A percentile compares a stretch with the other conserved stretches of the same genome.
Conservation (phyloP, 129 eudicot genomes). For the Artemisia annua region DNA sequence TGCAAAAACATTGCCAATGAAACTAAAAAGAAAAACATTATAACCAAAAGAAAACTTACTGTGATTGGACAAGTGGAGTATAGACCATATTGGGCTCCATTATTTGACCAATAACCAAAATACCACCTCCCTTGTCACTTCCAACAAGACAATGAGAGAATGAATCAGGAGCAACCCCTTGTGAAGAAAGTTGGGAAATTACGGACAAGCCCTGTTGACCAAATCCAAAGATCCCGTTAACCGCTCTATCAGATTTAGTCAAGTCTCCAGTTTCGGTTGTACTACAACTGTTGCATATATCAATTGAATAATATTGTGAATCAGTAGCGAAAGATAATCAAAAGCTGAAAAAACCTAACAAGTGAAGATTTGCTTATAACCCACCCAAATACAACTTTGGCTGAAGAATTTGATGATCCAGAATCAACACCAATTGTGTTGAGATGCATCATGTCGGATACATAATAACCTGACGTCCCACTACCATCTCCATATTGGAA, state of each 20-base stretch:
- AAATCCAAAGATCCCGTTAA: constrained; percentile 95
- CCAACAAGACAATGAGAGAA: constrained; percentile 96
- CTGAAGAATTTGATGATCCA: constrained; percentile 55
- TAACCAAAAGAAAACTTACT: constrained; percentile 58
- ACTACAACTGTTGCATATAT: constrained; percentile 69
- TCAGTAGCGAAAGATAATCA: constrained; percentile 10
- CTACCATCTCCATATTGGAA: constrained; percentile 98
- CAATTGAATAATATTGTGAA: constrained; percentile 22
- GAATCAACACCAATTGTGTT: constrained; percentile 61
- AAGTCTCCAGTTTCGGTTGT: constrained; percentile 82
- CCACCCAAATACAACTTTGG: constrained; percentile 88
- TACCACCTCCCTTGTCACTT: constrained; percentile 76
- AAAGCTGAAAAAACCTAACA: background rate
- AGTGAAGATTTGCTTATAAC: constrained; percentile 29
- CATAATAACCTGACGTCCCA: constrained; percentile 85
- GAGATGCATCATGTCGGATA: constrained; percentile 70
- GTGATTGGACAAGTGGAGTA: constrained; percentile 86
- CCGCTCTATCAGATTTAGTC: constrained; percentile 84
- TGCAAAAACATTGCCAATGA: background rate
- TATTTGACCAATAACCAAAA: constrained; percentile 86
- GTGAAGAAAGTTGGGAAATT: constrained; percentile 85
- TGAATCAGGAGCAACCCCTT: constrained; percentile 67
- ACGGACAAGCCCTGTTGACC: constrained; percentile 94
- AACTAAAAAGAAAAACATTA: background rate
- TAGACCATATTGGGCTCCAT: constrained; percentile 88